A percentile compares a stretch with the other conserved stretches of the same genome.
Conservation (phyloP, 2,329 filamentous ascomycete genomes). For the Rhytidhysteron rufulum region DNA sequence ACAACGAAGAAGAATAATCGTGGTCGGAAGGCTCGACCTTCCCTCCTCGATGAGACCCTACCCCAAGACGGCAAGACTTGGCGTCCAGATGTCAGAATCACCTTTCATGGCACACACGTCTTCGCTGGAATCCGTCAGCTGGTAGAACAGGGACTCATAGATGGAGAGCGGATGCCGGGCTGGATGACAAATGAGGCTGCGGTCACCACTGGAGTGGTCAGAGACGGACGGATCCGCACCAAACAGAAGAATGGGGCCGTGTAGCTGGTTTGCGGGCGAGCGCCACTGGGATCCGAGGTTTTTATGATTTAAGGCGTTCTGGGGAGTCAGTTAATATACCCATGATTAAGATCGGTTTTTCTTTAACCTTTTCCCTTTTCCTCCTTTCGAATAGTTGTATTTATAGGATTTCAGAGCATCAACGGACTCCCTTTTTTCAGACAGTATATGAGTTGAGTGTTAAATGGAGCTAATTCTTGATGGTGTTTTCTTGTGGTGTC, state of each 20-base stretch:
- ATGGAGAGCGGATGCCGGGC: conserved; percentile 75
- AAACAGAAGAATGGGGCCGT: conserved; percentile 7
- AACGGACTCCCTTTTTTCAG: no score
- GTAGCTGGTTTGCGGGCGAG: no score
- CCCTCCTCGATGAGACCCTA: conserved; percentile 29
- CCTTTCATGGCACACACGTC: conserved; percentile 72
- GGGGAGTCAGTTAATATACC: no score
- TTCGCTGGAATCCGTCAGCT: conserved; percentile 76
- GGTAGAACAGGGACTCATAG: conserved; percentile 70
- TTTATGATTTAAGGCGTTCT: no score
- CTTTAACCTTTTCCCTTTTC: no score
- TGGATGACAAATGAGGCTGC: conserved; percentile 90
- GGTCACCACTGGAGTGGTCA: conserved; percentile 68
- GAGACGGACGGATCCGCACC: conserved; percentile 57
- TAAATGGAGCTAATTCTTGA: no score
- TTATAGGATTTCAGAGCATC: no score
- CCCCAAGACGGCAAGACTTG: conserved; percentile 33
- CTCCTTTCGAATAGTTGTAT: no score
- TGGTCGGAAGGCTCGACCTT: conserved; percentile 26
- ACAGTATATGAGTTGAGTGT: no score
- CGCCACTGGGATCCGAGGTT: no score
- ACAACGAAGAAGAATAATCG: conserved; percentile 13
- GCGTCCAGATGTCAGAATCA: conserved; percentile 60
- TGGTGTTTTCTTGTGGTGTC: no score
- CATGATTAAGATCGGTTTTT: no score